A percentile compares a stretch with the other conserved stretches of the same genome.
Evolutionary conservation across 2,329 filamentous ascomycete genomes (phyloP).

Genomic region (Claviceps maximensis): DNA sequence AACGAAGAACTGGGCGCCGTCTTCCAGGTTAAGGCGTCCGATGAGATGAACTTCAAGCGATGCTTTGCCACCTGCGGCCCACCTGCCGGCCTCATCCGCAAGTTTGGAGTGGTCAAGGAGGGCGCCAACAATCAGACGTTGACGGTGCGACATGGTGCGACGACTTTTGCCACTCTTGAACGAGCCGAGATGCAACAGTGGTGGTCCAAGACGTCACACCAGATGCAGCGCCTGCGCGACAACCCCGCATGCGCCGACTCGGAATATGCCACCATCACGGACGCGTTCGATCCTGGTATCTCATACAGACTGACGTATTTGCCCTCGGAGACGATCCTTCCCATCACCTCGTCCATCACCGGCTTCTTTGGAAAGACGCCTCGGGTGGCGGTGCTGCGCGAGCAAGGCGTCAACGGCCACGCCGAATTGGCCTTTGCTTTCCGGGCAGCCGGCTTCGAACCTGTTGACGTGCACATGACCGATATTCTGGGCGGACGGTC

Average conservation of each 20-base stretch:
- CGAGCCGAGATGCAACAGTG: slow-evolving; percentile 68
- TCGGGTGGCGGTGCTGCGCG: slow-evolving; percentile 80
- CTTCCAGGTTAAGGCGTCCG: slow-evolving; percentile 79
- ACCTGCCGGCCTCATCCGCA: slow-evolving; percentile 67
- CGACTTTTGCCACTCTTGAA: slow-evolving; percentile 53
- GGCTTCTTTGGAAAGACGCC: slow-evolving; percentile 45
- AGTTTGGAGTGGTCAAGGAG: slow-evolving; percentile 64
- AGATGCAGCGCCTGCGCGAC: slow-evolving; percentile 83
- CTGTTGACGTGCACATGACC: slow-evolving; percentile 93
- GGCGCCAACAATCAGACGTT: slow-evolving; percentile 64
- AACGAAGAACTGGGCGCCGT: slow-evolving; percentile 93
- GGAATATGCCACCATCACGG: slow-evolving; percentile 63
- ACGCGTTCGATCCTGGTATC: slow-evolving; percentile 69
- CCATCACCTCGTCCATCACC: slow-evolving; percentile 34
- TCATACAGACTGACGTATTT: slow-evolving; percentile 73
- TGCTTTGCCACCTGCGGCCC: slow-evolving; percentile 87
- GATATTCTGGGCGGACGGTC: slow-evolving; percentile 73
- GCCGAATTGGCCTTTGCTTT: slow-evolving; percentile 98
- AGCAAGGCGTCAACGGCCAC: slow-evolving; percentile 90
- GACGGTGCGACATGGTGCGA: slow-evolving; percentile 57
- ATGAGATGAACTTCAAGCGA: slow-evolving; percentile 74
- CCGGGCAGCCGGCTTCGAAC: slow-evolving; percentile 76
- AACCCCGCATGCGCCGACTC: slow-evolving; percentile 76
- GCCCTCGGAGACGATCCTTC: slow-evolving; percentile 63
- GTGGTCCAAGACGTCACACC: slow-evolving; percentile 80